Evolutionary conservation across 2,329 filamentous ascomycete genomes (phyloP), one percentile per base, ranked within the genome.

Genomic region (Colletotrichum sublineola): DNA sequence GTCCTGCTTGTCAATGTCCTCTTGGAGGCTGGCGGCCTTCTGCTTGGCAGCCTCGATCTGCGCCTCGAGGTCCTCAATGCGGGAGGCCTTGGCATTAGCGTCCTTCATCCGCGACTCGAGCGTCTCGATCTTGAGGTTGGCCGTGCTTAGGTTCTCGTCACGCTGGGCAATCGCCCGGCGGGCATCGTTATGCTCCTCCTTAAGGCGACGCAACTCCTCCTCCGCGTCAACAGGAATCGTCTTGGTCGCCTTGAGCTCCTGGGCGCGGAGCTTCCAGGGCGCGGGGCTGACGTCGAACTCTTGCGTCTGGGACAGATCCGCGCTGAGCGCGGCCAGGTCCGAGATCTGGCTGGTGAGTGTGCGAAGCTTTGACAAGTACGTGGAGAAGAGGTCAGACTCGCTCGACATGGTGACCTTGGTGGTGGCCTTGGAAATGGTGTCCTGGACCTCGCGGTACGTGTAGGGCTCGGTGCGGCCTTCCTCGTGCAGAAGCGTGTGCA

Each of bases 51-150:
- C 83, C 61, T 87, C 86, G 33, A 93, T 85, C 76, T 87, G 84
- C 44, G 82, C 82, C 80, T 94, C 92, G 15, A 94, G 85, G 66
- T 90, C 89, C 29, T 85, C 85, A 75, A 94, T 93, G 64, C 87
- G 88, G 63, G 91, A 89, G 18, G 93, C 90, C 82, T 96, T 95
- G 79, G 93, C 91, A 75, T 91, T 90, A 7, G 94, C 93, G 78
- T 97, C 95, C 70, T 92, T 91, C 91, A 96, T 95, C 69, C 94
- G 89, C 9, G 94, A 93, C 81, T 97, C 94, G 48, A 98, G 90
- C 52, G 96, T 94, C 82, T 98, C 96, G 76, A 98, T 97, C 81
- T 96, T 95, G 76, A 98, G 92, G n/a, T 92, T 89, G 33, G 94
- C 89, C 71, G 97, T 96, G 80, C 97, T 95, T 64, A 97, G 89